phyloP scores from a whole-genome alignment of 805 yeast genomes.

The Candida quercuum region DNA sequence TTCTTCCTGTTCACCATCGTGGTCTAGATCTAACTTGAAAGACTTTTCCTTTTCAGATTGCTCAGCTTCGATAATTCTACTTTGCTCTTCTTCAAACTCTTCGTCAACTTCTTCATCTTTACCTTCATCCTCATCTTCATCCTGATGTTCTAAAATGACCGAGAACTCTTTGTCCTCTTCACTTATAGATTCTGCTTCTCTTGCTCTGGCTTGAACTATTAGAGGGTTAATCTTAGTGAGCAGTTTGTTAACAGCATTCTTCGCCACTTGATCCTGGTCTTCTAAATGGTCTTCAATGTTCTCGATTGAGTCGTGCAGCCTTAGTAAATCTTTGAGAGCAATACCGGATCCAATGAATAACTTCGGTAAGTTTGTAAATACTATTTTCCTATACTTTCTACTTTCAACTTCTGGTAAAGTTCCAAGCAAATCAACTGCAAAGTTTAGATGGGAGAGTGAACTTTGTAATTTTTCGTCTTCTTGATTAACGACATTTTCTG shows the following conservation, averaged over 20 bases:
- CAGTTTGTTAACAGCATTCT: slow-evolving; percentile 30
- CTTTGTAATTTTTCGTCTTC: slow-evolving; percentile 33
- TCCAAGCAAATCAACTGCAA: slow-evolving; percentile 49
- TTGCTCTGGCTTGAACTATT: slow-evolving; percentile 15
- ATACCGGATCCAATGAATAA: slow-evolving; percentile 36
- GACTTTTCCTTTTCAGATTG: background rate
- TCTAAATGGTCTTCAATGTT: slow-evolving; percentile 26
- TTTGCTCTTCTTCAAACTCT: slow-evolving; percentile 19
- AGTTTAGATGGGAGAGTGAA: slow-evolving; percentile 51
- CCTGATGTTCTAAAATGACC: slow-evolving; percentile 20
- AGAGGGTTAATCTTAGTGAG: slow-evolving; percentile 15
- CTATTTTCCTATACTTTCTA: slow-evolving; percentile 47
- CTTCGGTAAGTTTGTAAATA: slow-evolving; percentile 46
- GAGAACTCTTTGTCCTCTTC: slow-evolving; percentile 22
- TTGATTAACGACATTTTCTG: slow-evolving; percentile 52
- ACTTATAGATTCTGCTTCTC: slow-evolving; percentile 12
- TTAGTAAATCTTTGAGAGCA: slow-evolving; percentile 20
- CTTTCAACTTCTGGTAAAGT: slow-evolving; percentile 42
- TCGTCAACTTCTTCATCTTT: slow-evolving; percentile 11
- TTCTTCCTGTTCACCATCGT: background rate
- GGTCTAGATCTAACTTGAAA: no score
- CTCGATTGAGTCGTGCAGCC: slow-evolving; percentile 23
- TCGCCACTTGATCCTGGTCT: slow-evolving; percentile 27
- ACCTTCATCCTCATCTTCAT: slow-evolving; percentile 16
- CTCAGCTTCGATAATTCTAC: background rate